Evolutionary conservation across 208 protist genomes (phyloP).

Genomic region (Crithidia brevicula): DNA sequence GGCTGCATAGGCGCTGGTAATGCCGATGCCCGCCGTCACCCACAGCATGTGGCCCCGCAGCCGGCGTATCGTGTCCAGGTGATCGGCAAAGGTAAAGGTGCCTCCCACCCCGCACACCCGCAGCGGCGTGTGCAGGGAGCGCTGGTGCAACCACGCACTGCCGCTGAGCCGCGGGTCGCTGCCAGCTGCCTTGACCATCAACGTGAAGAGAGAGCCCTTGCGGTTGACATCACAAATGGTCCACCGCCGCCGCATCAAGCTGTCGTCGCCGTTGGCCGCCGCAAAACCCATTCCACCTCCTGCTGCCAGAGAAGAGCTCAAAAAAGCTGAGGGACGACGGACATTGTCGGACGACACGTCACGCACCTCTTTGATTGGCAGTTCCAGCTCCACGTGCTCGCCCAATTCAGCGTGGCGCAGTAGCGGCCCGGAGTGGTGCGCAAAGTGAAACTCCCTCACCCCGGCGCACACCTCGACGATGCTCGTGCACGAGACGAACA

Average conservation of each 20-base stretch:
- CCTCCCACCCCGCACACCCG: constrained; percentile 53
- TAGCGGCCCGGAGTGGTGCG: constrained; percentile 27
- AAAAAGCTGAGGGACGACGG: not conserved
- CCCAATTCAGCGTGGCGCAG: constrained; percentile 47
- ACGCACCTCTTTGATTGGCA: constrained; percentile 41
- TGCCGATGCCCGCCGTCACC: constrained; percentile 78
- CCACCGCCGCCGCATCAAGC: constrained; percentile 60
- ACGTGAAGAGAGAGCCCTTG: constrained; percentile 50
- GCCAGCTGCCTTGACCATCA: constrained; percentile 62
- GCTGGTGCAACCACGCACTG: constrained; percentile 69
- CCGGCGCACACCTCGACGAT: constrained; percentile 49
- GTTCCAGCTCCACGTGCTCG: constrained; percentile 70
- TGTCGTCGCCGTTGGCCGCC: constrained; percentile 11
- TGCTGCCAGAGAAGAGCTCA: not conserved
- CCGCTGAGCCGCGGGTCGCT: constrained; percentile 37
- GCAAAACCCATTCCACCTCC: constrained; percentile 22
- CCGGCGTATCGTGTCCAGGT: constrained; percentile 46
- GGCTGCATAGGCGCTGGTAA: constrained; percentile 68
- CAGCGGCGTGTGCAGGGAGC: constrained; percentile 56
- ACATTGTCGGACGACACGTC: too few relatives aligned
- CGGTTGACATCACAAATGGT: constrained; percentile 60
- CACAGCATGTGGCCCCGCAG: constrained; percentile 63
- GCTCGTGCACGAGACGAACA: constrained; percentile 37
- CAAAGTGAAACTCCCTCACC: constrained; percentile 65
- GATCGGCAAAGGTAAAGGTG: constrained; percentile 69